phyloP scores from a whole-genome alignment of 2,329 filamentous ascomycete species.

The Scytalidium sp. region DNA sequence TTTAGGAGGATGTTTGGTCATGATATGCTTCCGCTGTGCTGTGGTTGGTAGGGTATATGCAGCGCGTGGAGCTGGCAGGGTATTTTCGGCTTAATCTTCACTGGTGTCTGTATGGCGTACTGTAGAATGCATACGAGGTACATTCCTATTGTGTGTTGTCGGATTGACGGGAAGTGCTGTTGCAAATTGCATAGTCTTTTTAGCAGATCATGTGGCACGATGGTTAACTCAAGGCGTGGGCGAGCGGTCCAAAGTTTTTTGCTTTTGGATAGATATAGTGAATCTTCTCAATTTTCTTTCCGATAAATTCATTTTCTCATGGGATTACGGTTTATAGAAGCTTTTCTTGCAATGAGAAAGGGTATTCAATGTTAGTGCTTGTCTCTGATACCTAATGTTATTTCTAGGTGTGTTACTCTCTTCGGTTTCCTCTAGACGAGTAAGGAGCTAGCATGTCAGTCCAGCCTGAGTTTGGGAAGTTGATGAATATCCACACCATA shows the following conservation, averaged over 20 bases:
- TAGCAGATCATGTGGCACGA: background rate
- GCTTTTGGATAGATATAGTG: background rate
- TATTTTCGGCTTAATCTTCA: background rate
- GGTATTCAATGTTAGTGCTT: no score
- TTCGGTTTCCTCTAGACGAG: no score
- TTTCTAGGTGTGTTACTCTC: no score
- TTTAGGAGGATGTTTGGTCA: conserved; percentile 70
- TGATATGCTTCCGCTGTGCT: conserved; percentile 27
- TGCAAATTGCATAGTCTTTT: background rate
- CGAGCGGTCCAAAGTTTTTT: background rate
- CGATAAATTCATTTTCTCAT: background rate
- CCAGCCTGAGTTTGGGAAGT: no score
- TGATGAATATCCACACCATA: no score
- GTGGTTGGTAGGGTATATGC: background rate
- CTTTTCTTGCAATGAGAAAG: no score
- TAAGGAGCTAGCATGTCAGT: no score
- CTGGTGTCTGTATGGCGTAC: background rate
- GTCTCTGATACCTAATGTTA: no score
- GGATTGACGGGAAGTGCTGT: background rate
- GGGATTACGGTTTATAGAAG: background rate
- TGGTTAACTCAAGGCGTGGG: background rate
- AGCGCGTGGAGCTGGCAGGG: background rate
- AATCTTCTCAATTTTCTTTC: background rate
- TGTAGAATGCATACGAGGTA: background rate
- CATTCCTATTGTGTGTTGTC: background rate